Conservation (phyloP, 1,284 basidiomycete species). For the Fomitopsis palustris region DNA sequence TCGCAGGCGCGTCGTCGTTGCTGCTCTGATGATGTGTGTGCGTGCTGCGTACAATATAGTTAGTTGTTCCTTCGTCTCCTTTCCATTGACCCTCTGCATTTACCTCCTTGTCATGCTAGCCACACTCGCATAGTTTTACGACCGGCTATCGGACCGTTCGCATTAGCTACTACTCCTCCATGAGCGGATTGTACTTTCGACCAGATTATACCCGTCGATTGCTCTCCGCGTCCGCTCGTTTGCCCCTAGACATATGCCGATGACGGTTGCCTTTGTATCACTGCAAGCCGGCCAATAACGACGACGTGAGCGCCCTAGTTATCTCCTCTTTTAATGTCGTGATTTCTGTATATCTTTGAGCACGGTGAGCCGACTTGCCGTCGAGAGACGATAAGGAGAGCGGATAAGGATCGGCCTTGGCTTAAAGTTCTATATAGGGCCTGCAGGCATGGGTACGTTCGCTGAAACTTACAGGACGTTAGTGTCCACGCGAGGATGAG, state of each 20-base stretch:
- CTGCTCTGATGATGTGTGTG: slow-evolving; percentile 9
- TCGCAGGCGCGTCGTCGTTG: slow-evolving; percentile 15
- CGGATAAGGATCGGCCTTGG: no score
- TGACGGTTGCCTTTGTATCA: background rate
- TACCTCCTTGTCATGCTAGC: background rate
- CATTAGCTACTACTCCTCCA: background rate
- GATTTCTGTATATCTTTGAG: background rate
- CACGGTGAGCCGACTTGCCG: no score
- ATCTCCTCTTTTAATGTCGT: background rate
- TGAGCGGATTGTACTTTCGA: background rate
- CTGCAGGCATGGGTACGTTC: background rate
- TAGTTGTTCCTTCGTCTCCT: background rate
- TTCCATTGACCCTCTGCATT: background rate
- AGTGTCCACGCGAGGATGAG: background rate
- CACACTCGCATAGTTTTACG: slow-evolving; percentile 4
- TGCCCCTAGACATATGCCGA: background rate
- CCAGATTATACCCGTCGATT: slow-evolving; percentile 6
- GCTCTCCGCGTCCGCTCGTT: slow-evolving; percentile 4
- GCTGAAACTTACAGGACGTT: background rate
- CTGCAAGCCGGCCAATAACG: background rate
- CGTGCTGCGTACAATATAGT: background rate
- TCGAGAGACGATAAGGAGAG: background rate
- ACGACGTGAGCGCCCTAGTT: background rate
- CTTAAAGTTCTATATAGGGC: background rate
- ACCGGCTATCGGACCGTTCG: slow-evolving; percentile 5